Evolutionary conservation across 805 yeast genomes (phyloP), one percentile per base, ranked within the genome.

Genomic region (Clavispora fructus): DNA sequence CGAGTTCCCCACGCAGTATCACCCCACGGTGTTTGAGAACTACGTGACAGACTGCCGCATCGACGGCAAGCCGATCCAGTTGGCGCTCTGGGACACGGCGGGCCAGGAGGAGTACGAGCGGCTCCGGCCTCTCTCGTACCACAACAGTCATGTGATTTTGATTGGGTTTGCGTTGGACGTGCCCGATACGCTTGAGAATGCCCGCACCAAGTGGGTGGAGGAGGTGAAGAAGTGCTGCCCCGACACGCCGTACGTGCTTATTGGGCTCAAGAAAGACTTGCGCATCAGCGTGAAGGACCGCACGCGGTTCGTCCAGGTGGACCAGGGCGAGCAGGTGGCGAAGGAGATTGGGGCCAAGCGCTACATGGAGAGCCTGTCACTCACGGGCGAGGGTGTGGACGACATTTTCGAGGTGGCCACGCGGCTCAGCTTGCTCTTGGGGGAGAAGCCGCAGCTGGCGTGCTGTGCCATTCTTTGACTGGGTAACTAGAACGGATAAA

Each of bases 61-160:
- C 16, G 97, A 90, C 60, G 97, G 97, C 4, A 90, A 89, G 55
- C 85, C 94, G 13, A 95, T 90, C 4, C 85, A 89, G 52, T 67
- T 90, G 46, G 91, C 95, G 1, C 68, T 90, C 25, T 90, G 97
- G 97, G 97, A 90, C 62, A 90, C 97, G 1, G 97, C 97, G 2
- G 97, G 97, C 2, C 97, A 90, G 67, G 97, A 90, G 68, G 97
- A 90, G 65, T 90, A 90, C 62, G 97, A 90, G 62, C 71, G 97
- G 48, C 70, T 91, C 48, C 78, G 97, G 50, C 97, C 97, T 0
- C 70, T 91, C 53, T 85, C 95, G 19, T 91, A 91, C 60, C 79
- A 91, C 10, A 85, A 87, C 57, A 95, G 97, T 2, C 87, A 91
- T 63, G 86, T 87, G 46, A 84, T 91, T 43, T 68, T 90, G 45